These are phyloP conservation scores for Vitis rotundifolia DNA, from an alignment of 164 flowering plant genomes.

Conservation along the genomic window DNA sequence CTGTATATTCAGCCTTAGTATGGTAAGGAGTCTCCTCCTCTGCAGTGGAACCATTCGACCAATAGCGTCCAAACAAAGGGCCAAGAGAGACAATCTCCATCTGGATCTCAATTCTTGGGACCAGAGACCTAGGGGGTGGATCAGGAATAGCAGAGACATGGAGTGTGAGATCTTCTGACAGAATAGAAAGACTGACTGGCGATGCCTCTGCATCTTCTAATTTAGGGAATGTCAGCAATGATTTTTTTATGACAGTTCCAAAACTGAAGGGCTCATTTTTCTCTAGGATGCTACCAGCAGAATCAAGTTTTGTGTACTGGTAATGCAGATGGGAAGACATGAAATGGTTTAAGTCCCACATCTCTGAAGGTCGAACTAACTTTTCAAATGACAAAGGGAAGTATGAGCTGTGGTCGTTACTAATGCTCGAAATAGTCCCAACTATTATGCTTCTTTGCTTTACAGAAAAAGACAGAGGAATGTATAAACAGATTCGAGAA, in stretches of 20 bases:
- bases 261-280: conserved; percentile 62
- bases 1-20: conserved; percentile 52
- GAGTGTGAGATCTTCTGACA: conserved; percentile 77
- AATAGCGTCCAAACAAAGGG: conserved; percentile 60
- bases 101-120: conserved; percentile 35
- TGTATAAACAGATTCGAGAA: conserved; percentile 65
- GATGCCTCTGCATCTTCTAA: conserved; percentile 41
- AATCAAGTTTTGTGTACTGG: conserved; percentile 54
- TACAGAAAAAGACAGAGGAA: conserved; percentile 69
- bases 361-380: conserved; percentile 44
- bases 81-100: conserved; percentile 74
- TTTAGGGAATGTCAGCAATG: conserved; percentile 64
- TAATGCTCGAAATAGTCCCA: conserved; percentile 64
- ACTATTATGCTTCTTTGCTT: conserved; percentile 62
- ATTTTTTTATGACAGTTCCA: conserved; percentile 56
- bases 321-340: conserved; percentile 41
- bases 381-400: conserved; percentile 70
- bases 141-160: conserved; percentile 49
- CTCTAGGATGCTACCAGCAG: conserved; percentile 62
- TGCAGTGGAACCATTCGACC: conserved; percentile 36
- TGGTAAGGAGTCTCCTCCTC: conserved; percentile 38
- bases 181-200: conserved; percentile 50
- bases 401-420: conserved; percentile 26
- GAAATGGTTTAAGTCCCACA: conserved; percentile 41
- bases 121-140: conserved; percentile 27